Conservation (phyloP, 768 basidiomycete species). For the Coprinellus micaceus region DNA sequence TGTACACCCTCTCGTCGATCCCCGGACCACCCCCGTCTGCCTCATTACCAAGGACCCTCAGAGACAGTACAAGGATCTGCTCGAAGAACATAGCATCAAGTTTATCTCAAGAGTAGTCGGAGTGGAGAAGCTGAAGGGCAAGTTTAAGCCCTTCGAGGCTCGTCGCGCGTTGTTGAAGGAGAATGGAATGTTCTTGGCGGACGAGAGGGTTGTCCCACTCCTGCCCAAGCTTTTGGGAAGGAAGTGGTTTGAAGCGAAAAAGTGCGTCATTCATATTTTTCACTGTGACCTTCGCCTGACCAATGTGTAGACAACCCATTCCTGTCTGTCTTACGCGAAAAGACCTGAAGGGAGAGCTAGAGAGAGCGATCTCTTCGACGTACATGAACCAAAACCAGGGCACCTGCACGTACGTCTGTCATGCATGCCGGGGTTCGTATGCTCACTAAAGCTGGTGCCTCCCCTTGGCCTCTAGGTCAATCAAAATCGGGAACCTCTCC, state of each 20-base stretch:
- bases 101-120: slow-evolving; percentile 93
- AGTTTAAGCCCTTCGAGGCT: slow-evolving; percentile 82
- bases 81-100: slow-evolving; percentile 72
- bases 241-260: slow-evolving; percentile 93
- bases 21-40: slow-evolving; percentile 75
- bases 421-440: too few species aligned
- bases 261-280: slow-evolving; percentile 48
- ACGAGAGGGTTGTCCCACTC: slow-evolving; percentile 84
- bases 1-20: slow-evolving; percentile 79
- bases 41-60: slow-evolving; percentile 96
- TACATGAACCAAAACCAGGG: slow-evolving; percentile 96
- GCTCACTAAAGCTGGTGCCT: too few species aligned
- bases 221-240: slow-evolving; percentile 84
- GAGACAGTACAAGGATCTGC: slow-evolving; percentile 90
- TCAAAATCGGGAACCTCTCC: slow-evolving; percentile 76
- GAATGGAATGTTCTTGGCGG: slow-evolving; percentile 89
- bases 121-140: slow-evolving; percentile 87
- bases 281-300: neutral
- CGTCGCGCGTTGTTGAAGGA: slow-evolving; percentile 82
- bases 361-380: slow-evolving; percentile 88
- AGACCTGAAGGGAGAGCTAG: slow-evolving; percentile 89
- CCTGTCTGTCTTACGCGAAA: slow-evolving; percentile 87
- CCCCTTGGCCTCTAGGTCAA: slow-evolving; percentile 71
- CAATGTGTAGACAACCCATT: slow-evolving; percentile 77
- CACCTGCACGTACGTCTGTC: slow-evolving; percentile 75